Evolutionary conservation across 495 filamentous ascomycete species (phyloP).

Genomic region (Penicillium lividum): DNA sequence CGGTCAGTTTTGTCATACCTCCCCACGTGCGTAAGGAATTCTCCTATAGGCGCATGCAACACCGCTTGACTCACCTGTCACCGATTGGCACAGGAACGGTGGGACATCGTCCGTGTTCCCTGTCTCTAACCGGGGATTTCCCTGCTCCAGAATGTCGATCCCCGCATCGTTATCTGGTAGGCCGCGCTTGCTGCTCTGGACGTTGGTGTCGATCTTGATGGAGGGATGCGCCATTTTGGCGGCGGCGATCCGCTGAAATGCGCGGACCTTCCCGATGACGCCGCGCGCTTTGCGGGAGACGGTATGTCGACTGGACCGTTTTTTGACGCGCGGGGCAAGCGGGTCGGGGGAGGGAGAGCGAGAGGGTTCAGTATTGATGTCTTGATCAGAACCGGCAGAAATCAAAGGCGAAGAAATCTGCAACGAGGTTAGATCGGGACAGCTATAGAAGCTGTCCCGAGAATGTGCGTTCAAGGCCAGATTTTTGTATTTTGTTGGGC

Average conservation of each 20-base stretch:
- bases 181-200: conserved; percentile 45
- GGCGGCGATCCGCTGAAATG: conserved; percentile 46
- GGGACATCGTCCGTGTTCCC: conserved; percentile 42
- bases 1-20: conserved; percentile 21
- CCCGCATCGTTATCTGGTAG: conserved; percentile 39
- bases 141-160: conserved; percentile 35
- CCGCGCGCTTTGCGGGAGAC: conserved; percentile 49
- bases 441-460: conserved; percentile 53
- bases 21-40: conserved; percentile 23
- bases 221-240: conserved; percentile 50
- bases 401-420: conserved; percentile 39
- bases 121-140: conserved; percentile 34
- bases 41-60: conserved; percentile 25
- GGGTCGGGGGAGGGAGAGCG: conserved; percentile 39
- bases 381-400: conserved; percentile 30
- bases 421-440: conserved; percentile 52
- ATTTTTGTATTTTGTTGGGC: conserved; percentile 32
- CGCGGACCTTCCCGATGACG: conserved; percentile 50
- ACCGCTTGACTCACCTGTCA: conserved; percentile 38
- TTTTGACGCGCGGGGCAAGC: conserved; percentile 35
- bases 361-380: conserved; percentile 34
- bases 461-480: conserved; percentile 48
- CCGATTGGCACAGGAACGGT: conserved; percentile 45
- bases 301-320: conserved; percentile 34
- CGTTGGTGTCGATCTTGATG: conserved; percentile 50